Evolutionary conservation across 2,329 filamentous ascomycete genomes (phyloP).

Genomic region (Dactylellina cionopaga): DNA sequence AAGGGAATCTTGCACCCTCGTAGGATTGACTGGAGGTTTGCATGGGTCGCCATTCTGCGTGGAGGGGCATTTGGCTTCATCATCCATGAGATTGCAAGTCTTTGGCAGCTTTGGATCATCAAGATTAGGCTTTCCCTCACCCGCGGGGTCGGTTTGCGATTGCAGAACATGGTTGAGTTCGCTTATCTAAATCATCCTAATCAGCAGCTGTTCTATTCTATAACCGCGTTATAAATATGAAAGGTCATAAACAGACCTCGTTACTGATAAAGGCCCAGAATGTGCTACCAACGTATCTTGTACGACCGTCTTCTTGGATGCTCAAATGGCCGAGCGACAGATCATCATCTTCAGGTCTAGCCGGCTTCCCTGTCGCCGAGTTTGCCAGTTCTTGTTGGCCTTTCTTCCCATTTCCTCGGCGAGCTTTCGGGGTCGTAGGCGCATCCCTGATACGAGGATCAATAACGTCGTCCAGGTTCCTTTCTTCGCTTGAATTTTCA

Average conservation of each 20-base stretch:
- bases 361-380: neutral
- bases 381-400: constrained; percentile 18
- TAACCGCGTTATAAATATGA: neutral
- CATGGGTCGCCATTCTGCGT: neutral
- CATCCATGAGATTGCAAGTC: constrained; percentile 49
- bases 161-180: constrained; percentile 56
- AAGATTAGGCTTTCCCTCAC: neutral
- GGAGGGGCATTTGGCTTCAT: constrained; percentile 9
- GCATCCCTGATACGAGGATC: constrained; percentile 44
- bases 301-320: constrained; percentile 56
- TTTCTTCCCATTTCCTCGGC: constrained; percentile 28
- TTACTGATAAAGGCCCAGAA: constrained; percentile 57
- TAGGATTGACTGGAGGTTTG: neutral
- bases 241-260: constrained; percentile 48
- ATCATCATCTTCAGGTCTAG: constrained; percentile 43
- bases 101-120: neutral
- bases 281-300: constrained; percentile 56
- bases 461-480: constrained; percentile 38
- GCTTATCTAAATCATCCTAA: constrained; percentile 48
- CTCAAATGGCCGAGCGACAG: constrained; percentile 56
- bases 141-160: constrained; percentile 29
- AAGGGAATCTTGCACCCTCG: neutral
- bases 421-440: constrained; percentile 33
- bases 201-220: neutral
- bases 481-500: constrained; percentile 9